Percentiles rank a stretch among this genome's conserved stretches.
Conservation (phyloP, 2,329 filamentous ascomycete species). For the Exserohilum turcica region DNA sequence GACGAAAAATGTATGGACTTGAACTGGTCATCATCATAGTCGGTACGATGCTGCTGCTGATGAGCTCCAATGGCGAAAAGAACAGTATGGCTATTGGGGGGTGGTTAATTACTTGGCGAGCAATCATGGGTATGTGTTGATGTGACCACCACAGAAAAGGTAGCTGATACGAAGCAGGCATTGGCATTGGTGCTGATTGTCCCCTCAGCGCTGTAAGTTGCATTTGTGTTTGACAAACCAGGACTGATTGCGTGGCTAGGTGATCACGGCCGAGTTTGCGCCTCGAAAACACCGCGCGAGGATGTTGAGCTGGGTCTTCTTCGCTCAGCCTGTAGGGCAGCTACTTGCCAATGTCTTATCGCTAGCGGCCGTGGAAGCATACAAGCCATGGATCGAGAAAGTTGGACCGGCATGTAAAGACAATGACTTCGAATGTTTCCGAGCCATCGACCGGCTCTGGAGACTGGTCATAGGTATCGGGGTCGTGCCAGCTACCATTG, state of each 20-base stretch:
- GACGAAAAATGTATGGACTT: constrained; percentile 49
- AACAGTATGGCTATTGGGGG: constrained; percentile 46
- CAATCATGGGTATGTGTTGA: constrained; percentile 44
- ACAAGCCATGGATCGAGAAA: constrained; percentile 31
- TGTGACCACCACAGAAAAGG: background rate
- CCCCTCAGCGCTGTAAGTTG: constrained; percentile 41
- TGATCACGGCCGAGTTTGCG: constrained; percentile 49
- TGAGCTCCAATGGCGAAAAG: constrained; percentile 44
- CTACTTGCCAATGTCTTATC: constrained; percentile 40
- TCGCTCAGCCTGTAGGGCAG: constrained; percentile 52
- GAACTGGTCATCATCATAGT: constrained; percentile 51
- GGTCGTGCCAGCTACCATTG: constrained; percentile 42
- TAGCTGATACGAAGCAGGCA: constrained; percentile 15
- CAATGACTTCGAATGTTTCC: constrained; percentile 31
- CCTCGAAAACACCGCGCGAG: constrained; percentile 44
- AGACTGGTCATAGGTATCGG: constrained; percentile 50
- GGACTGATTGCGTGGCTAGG: constrained; percentile 9
- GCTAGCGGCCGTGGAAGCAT: constrained; percentile 34
- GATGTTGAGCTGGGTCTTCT: constrained; percentile 52
- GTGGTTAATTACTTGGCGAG: constrained; percentile 50
- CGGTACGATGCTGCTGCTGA: constrained; percentile 47
- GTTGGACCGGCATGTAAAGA: constrained; percentile 16
- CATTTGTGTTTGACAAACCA: background rate
- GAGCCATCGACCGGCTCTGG: constrained; percentile 48
- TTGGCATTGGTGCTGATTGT: constrained; percentile 49